Conservation (phyloP, 345 rosid species). For the Gossypium australe region DNA sequence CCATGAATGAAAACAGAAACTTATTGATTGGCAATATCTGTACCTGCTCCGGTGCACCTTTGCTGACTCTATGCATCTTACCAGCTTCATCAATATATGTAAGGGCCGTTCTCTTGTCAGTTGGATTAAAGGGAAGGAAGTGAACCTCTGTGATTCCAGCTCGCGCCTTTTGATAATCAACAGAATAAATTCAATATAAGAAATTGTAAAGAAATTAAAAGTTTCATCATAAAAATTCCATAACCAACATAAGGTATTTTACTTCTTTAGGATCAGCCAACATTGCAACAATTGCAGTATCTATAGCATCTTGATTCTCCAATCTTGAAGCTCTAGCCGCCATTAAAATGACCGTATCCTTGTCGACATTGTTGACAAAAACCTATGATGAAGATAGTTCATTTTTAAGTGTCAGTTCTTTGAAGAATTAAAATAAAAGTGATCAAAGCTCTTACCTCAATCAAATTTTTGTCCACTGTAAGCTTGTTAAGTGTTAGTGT, state of each 20-base stretch:
- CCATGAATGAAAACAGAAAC: not conserved
- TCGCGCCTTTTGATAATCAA: slow-evolving; percentile 52
- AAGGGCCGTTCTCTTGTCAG: slow-evolving; percentile 89
- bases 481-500: slow-evolving; percentile 90
- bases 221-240: not conserved
- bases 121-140: slow-evolving; percentile 94
- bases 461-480: slow-evolving; percentile 65
- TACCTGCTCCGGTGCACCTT: slow-evolving; percentile 98
- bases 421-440: not conserved
- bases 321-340: slow-evolving; percentile 92
- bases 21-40: not conserved
- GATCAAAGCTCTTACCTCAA: slow-evolving; percentile 49
- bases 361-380: slow-evolving; percentile 53
- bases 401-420: not conserved
- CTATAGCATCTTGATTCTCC: slow-evolving; percentile 96
- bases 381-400: slow-evolving; percentile 37
- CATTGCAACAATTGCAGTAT: slow-evolving; percentile 79
- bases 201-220: not conserved
- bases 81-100: slow-evolving; percentile 64
- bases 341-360: slow-evolving; percentile 70
- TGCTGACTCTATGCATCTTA: slow-evolving; percentile 82
- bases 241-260: not conserved
- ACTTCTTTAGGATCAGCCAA: slow-evolving; percentile 84
- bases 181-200: slow-evolving; percentile 4
- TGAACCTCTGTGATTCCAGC: slow-evolving; percentile 81